Percentiles rank a stretch among this genome's conserved stretches.
phyloP scores from a whole-genome alignment of 768 basidiomycete genomes.

The Dioszegia aurantiaca region DNA sequence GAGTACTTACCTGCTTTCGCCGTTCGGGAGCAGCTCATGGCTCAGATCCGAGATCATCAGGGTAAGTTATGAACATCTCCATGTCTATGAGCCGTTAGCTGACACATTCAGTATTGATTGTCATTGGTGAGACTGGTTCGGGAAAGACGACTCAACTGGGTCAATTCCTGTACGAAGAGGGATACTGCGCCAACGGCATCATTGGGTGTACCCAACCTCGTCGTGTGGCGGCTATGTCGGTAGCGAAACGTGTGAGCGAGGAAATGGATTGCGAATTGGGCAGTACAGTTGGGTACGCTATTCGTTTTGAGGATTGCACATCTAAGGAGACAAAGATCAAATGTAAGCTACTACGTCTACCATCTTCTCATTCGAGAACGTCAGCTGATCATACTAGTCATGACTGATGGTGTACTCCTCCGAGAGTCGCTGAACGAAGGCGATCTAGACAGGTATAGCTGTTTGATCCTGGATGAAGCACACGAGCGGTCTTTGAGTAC shows the following conservation, averaged over 20 bases:
- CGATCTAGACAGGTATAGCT: constrained; percentile 93
- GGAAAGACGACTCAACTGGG: constrained; percentile 96
- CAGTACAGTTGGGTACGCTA: constrained; percentile 87
- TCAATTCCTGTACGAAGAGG: constrained; percentile 96
- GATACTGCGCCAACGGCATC: constrained; percentile 82
- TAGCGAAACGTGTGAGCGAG: constrained; percentile 99
- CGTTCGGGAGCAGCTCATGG: constrained; percentile 87
- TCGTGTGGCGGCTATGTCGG: constrained; percentile 98
- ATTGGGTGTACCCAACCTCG: constrained; percentile 97
- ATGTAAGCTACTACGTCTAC: constrained; percentile 60
- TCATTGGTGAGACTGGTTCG: constrained; percentile 99
- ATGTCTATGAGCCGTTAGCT: constrained; percentile 1
- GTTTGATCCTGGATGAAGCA: constrained; percentile 98
- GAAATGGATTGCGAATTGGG: constrained; percentile 99
- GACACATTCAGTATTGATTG: constrained; percentile 69
- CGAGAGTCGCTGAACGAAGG: constrained; percentile 97
- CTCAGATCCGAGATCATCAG: constrained; percentile 88
- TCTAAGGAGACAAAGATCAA: constrained; percentile 92
- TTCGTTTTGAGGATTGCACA: constrained; percentile 98
- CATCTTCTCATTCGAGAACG: constrained; percentile 1
- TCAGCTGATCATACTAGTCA: constrained; percentile 62
- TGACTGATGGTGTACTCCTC: constrained; percentile 98
- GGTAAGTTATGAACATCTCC: constrained; percentile 56
- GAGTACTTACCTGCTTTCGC: constrained; percentile 98
- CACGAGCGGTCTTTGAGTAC: constrained; percentile 97